These are phyloP conservation scores for Phycomyces blakesleeanus DNA, from an alignment of 192 early-diverging fungal species.

Conservation along the genomic window DNA sequence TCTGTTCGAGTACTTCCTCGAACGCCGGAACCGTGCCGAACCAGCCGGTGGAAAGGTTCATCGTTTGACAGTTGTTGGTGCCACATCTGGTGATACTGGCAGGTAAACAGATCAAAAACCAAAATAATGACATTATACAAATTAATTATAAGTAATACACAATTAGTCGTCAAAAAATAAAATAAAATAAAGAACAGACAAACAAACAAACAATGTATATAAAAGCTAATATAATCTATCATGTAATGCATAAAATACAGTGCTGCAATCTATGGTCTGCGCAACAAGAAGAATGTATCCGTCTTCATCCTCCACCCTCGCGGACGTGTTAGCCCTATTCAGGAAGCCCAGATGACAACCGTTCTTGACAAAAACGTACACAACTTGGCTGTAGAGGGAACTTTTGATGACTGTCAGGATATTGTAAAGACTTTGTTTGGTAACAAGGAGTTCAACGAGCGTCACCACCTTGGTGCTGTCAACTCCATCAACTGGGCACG, in stretches of 20 bases:
- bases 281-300: conserved; percentile 87
- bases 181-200: too few species aligned
- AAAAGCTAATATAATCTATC: too few species aligned
- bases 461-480: conserved; percentile 85
- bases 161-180: too few species aligned
- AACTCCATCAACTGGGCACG: conserved; percentile 99
- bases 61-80: conserved; percentile 86
- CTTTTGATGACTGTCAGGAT: conserved; percentile 98
- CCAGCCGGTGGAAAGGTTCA: conserved; percentile 41
- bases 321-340: conserved; percentile 87
- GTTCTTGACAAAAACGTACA: conserved; percentile 92
- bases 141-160: too few species aligned
- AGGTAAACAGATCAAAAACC: conserved; percentile 35
- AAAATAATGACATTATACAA: too few species aligned
- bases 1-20: conserved; percentile 96
- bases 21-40: conserved; percentile 62
- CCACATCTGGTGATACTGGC: conserved; percentile 95
- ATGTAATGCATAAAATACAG: conserved; percentile 43
- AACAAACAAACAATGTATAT: too few species aligned
- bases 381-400: conserved; percentile 88
- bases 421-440: conserved; percentile 90
- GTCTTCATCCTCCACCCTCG: conserved; percentile 93
- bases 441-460: conserved; percentile 66
- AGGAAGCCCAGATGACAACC: conserved; percentile 98
- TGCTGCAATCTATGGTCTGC: conserved; percentile 95